A percentile compares a stretch with the other conserved stretches of the same genome.
Conservation (phyloP, 2,329 filamentous ascomycete genomes). For the Claviceps monticola region DNA sequence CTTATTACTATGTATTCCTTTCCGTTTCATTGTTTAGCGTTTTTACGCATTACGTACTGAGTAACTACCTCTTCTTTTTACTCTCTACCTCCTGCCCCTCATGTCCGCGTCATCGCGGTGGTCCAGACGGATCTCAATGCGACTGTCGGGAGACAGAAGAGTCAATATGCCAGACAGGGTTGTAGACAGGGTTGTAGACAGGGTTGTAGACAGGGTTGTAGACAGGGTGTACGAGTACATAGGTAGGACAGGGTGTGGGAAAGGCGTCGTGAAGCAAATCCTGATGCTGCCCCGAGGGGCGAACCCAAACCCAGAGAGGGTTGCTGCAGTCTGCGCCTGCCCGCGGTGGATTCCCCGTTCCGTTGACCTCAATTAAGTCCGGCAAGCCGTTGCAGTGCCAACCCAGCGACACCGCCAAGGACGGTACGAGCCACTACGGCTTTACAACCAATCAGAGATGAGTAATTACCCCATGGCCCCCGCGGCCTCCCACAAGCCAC, state of each 20-base stretch:
- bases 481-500: slow-evolving; percentile 6
- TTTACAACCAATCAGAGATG: background rate
- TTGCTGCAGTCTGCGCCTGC: background rate
- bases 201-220: background rate
- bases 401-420: background rate
- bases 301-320: background rate
- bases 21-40: no score
- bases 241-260: no score
- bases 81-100: background rate
- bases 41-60: no score
- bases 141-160: background rate
- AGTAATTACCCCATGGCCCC: background rate
- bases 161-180: background rate
- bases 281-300: background rate
- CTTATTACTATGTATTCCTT: no score
- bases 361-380: background rate
- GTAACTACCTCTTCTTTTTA: background rate
- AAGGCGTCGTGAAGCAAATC: no score
- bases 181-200: background rate
- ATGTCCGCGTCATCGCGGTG: background rate
- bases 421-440: background rate
- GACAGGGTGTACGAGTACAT: background rate
- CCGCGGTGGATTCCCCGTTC: slow-evolving; percentile 1
- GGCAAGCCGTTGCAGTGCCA: slow-evolving; percentile 1
- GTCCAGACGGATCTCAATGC: background rate